Conservation (phyloP, 2,329 filamentous ascomycete species). For the Diplodia mutila region DNA sequence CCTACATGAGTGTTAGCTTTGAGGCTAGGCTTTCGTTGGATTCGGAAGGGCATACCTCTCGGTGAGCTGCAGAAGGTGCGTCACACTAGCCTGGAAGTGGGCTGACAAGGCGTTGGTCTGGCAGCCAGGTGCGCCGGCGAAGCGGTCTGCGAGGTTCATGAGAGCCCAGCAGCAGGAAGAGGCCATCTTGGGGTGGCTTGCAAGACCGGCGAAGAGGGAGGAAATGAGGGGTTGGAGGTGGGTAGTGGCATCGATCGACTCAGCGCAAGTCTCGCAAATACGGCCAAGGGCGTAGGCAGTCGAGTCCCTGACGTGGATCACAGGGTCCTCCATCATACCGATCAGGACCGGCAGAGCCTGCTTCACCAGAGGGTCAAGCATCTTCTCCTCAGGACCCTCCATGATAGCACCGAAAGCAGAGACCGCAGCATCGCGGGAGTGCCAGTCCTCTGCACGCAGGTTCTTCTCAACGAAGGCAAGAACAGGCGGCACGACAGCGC, state of each 20-base stretch:
- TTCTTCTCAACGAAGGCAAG: conserved; percentile 90
- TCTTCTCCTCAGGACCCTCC: conserved; percentile 94
- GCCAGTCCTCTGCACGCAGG: conserved; percentile 90
- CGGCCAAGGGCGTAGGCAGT: conserved; percentile 94
- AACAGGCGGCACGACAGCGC: conserved; percentile 81
- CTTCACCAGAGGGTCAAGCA: conserved; percentile 91
- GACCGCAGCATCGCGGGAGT: conserved; percentile 90
- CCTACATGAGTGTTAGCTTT: conserved; percentile 36
- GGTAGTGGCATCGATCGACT: conserved; percentile 81
- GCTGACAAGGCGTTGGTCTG: conserved; percentile 81
- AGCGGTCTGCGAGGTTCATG: conserved; percentile 97
- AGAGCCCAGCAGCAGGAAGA: conserved; percentile 98
- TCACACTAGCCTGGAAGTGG: conserved; percentile 91
- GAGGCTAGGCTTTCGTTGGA: background rate
- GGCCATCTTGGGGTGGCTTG: conserved; percentile 94
- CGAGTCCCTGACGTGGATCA: conserved; percentile 91
- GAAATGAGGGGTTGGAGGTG: conserved; percentile 85
- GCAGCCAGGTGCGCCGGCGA: conserved; percentile 82
- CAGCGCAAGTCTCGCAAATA: conserved; percentile 91
- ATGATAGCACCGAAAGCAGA: conserved; percentile 98
- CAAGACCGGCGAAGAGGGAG: conserved; percentile 85
- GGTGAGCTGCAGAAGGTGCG: conserved; percentile 82
- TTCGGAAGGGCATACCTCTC: conserved; percentile 59
- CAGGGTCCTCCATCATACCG: conserved; percentile 86
- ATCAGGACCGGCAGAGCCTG: conserved; percentile 92